These are phyloP conservation scores for Trichoderma simmonsii DNA, from an alignment of 2,329 filamentous ascomycete species.

Conservation along the genomic window DNA sequence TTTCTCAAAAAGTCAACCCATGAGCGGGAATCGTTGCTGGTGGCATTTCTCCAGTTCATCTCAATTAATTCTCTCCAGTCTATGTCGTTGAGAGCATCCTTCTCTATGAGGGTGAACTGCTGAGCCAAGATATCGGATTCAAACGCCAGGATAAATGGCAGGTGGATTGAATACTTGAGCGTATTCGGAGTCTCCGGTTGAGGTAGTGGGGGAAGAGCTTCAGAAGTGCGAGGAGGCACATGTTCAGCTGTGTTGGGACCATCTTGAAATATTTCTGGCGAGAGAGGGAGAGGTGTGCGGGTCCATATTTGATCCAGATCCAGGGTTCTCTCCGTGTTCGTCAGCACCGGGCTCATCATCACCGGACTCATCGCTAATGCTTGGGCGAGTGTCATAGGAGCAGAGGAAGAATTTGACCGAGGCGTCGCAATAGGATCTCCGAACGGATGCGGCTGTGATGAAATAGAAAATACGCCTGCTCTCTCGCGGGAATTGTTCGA, in stretches of 20 bases:
- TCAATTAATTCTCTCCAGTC: constrained; percentile 87
- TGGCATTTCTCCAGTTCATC: constrained; percentile 73
- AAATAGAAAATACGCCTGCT: constrained; percentile 22
- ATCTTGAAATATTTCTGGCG: constrained; percentile 44
- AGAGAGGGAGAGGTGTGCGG: constrained; percentile 33
- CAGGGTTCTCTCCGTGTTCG: constrained; percentile 1
- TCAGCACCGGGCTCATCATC: background rate
- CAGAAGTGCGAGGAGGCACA: constrained; percentile 30
- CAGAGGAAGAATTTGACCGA: constrained; percentile 38
- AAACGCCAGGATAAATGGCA: constrained; percentile 79
- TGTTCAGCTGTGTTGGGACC: constrained; percentile 35
- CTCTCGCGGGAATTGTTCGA: constrained; percentile 43
- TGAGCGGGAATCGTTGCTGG: constrained; percentile 63
- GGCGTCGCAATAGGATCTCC: constrained; percentile 27
- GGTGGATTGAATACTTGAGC: constrained; percentile 53
- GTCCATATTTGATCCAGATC: constrained; percentile 12
- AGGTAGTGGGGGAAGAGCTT: constrained; percentile 36
- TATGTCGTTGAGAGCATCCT: constrained; percentile 80
- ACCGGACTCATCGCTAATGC: constrained; percentile 34
- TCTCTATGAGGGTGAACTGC: constrained; percentile 82
- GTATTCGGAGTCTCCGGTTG: constrained; percentile 29
- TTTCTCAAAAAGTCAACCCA: constrained; percentile 80
- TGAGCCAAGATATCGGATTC: constrained; percentile 76
- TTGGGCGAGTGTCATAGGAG: constrained; percentile 47
- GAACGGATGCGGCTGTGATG: constrained; percentile 34